Conservation (phyloP, 1,284 basidiomycete genomes). For the Violaceomyces palustris region DNA sequence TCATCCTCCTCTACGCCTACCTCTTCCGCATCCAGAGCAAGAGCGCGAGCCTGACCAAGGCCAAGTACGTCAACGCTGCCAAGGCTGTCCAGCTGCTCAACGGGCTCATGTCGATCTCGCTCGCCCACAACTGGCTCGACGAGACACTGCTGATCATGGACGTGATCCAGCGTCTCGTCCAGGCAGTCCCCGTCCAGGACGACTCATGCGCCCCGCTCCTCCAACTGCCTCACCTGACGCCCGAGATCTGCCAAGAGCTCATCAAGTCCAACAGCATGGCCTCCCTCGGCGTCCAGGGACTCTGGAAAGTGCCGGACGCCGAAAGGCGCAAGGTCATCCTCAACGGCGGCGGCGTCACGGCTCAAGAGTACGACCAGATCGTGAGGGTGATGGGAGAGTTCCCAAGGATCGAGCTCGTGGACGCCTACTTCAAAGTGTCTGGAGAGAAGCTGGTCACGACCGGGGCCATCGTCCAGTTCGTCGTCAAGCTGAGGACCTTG, state of each 20-base stretch:
- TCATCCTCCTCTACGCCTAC: conserved; percentile 73
- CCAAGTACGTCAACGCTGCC: conserved; percentile 31
- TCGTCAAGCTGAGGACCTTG: conserved; percentile 71
- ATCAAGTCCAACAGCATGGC: conserved; percentile 19
- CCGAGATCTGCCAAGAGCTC: conserved; percentile 18
- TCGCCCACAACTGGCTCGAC: conserved; percentile 85
- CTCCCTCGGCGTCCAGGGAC: conserved; percentile 40
- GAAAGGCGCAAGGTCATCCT: conserved; percentile 48
- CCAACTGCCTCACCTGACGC: conserved; percentile 46
- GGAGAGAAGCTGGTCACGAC: conserved; percentile 85
- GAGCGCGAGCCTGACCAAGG: conserved; percentile 15
- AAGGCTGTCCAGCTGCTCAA: conserved; percentile 61
- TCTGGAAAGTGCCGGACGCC: conserved; percentile 55
- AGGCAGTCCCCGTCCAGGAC: conserved; percentile 63
- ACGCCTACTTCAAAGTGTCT: conserved; percentile 75
- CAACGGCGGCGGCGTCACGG: conserved; percentile 15
- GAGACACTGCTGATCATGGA: conserved; percentile 75
- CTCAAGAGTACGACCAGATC: conserved; percentile 59
- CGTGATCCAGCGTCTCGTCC: conserved; percentile 75
- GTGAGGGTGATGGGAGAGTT: conserved; percentile 68
- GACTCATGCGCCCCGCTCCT: conserved; percentile 33
- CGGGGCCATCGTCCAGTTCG: conserved; percentile 79
- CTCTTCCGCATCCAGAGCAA: conserved; percentile 61
- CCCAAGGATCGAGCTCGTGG: conserved; percentile 76
- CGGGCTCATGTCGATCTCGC: conserved; percentile 74